Conservation (phyloP, 768 basidiomycete species). For the Galerina sulciceps region DNA sequence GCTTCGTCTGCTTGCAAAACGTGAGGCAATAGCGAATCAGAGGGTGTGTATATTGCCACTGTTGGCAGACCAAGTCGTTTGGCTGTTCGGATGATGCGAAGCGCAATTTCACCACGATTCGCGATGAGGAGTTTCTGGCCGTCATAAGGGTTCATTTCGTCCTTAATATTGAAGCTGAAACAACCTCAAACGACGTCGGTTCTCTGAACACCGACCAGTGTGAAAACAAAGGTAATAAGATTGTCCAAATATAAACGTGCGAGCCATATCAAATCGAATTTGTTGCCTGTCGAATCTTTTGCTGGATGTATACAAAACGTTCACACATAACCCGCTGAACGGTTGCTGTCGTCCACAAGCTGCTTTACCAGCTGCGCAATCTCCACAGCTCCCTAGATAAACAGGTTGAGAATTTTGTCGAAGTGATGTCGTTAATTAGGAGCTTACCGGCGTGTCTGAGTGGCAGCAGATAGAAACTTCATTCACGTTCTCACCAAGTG, state of each 20-base stretch:
- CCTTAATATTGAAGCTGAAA: too few species aligned
- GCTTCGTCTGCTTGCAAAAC: conserved; percentile 60
- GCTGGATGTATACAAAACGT: too few species aligned
- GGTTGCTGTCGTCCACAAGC: conserved; percentile 60
- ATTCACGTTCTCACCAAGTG: conserved; percentile 44
- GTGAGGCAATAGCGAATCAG: conserved; percentile 63
- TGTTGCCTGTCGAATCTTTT: too few species aligned
- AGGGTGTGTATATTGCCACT: conserved; percentile 61
- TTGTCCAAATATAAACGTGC: not conserved
- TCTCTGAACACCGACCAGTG: not conserved
- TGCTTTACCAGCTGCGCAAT: conserved; percentile 55
- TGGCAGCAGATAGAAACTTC: conserved; percentile 70
- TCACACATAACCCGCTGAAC: conserved; percentile 29
- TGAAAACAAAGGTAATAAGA: not conserved
- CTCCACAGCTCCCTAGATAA: conserved; percentile 53
- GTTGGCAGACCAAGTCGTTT: conserved; percentile 53
- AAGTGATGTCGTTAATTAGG: conserved; percentile 4
- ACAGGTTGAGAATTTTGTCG: not conserved
- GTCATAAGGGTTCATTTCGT: not conserved
- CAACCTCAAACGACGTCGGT: not conserved
- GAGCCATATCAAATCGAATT: not conserved
- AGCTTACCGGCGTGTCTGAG: conserved; percentile 63
- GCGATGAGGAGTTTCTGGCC: conserved; percentile 64
- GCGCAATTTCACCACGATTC: conserved; percentile 76
- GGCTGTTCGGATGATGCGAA: conserved; percentile 64